Conservation (phyloP, 805 yeast species). For the Myxozyma melibiosi region DNA sequence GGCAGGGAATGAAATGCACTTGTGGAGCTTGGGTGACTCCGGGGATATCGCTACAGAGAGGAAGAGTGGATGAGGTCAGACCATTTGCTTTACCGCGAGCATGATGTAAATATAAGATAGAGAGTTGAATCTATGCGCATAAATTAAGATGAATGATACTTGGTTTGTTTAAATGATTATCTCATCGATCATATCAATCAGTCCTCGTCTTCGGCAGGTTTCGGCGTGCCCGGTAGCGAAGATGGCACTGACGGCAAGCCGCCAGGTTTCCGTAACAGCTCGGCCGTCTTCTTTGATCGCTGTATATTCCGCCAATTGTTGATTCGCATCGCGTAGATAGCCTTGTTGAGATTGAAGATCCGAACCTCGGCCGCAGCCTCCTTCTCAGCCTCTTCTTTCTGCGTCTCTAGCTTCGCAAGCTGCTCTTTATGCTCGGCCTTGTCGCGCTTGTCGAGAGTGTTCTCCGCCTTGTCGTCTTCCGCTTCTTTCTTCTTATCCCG, state of each 20-base stretch:
- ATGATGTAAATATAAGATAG: not conserved
- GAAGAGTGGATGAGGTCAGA: slow-evolving; percentile 74
- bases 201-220: slow-evolving; percentile 21
- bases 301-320: slow-evolving; percentile 38
- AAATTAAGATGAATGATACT: not conserved
- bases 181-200: not conserved
- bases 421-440: slow-evolving; percentile 35
- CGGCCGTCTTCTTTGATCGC: slow-evolving; percentile 39
- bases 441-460: slow-evolving; percentile 30
- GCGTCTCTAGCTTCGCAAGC: slow-evolving; percentile 19
- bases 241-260: slow-evolving; percentile 44
- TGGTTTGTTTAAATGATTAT: not conserved
- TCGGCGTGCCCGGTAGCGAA: slow-evolving; percentile 10
- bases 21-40: slow-evolving; percentile 98
- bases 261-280: slow-evolving; percentile 40
- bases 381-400: slow-evolving; percentile 20
- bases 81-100: slow-evolving; percentile 14
- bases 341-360: slow-evolving; percentile 46
- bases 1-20: slow-evolving; percentile 93
- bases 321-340: slow-evolving; percentile 49
- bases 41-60: slow-evolving; percentile 76
- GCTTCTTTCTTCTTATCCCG: slow-evolving; percentile 29
- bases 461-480: slow-evolving; percentile 26
- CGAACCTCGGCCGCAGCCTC: slow-evolving; percentile 43
- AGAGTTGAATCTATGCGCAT: not conserved